phyloP scores from a whole-genome alignment of 176 grass and related monocot species.

The Aegilops umbellulata region DNA sequence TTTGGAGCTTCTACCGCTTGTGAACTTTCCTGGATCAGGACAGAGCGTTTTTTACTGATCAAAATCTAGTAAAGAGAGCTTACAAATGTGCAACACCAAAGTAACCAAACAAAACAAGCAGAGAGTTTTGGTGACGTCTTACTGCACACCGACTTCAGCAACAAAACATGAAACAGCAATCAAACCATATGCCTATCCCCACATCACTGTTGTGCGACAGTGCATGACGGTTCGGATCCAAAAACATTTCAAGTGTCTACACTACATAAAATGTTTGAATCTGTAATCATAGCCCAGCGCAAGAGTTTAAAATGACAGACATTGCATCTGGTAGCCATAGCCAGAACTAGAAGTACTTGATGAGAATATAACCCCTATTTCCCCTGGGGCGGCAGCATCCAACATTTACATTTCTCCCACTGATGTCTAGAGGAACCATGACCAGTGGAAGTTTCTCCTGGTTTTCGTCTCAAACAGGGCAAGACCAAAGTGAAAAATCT shows the following conservation, averaged over 20 bases:
- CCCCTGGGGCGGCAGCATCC: not conserved
- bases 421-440: slow-evolving; percentile 1
- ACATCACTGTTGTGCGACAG: not conserved
- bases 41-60: not conserved
- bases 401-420: not conserved
- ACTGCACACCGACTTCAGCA: not conserved
- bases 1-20: not conserved
- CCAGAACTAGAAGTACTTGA: not conserved
- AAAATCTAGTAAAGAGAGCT: not conserved
- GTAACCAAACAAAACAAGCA: not conserved
- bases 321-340: not conserved
- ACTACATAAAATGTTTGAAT: not conserved
- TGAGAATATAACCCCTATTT: not conserved
- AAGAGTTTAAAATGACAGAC: not conserved
- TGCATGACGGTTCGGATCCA: too few relatives aligned
- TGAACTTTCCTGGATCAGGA: too few relatives aligned
- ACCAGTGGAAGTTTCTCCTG: not conserved
- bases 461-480: not conserved
- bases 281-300: not conserved
- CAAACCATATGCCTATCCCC: not conserved
- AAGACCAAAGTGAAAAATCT: slow-evolving; percentile 15
- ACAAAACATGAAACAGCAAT: not conserved
- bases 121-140: too few relatives aligned
- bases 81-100: not conserved
- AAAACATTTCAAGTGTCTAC: too few relatives aligned